Conservation (phyloP, 176 grass and related monocot species). For the Urochloa ruziziensis region DNA sequence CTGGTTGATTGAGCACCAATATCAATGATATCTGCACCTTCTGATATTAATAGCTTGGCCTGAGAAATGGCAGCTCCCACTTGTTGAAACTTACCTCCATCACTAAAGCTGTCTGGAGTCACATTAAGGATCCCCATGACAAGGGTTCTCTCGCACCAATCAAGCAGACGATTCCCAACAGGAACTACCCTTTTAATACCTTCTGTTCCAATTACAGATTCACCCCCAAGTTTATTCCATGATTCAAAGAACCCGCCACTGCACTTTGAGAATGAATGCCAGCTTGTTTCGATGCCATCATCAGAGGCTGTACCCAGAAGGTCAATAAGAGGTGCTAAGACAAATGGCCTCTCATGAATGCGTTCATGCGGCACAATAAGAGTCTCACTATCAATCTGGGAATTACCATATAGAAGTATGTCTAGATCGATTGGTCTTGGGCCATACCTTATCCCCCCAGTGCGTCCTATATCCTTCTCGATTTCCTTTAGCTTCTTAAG, state of each 20-base stretch:
- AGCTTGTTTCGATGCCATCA: conserved; percentile 48
- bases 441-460: conserved; percentile 65
- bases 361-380: conserved; percentile 76
- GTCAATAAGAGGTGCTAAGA: conserved; percentile 85
- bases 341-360: conserved; percentile 87
- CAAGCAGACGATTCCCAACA: conserved; percentile 45
- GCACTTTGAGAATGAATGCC: conserved; percentile 67
- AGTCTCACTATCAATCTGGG: conserved; percentile 45
- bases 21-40: conserved; percentile 92
- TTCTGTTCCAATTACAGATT: conserved; percentile 70
- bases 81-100: conserved; percentile 77
- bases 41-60: conserved; percentile 60
- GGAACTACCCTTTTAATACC: conserved; percentile 73
- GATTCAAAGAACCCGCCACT: conserved; percentile 58
- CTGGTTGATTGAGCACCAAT: conserved; percentile 92
- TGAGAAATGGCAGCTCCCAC: conserved; percentile 58
- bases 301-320: conserved; percentile 57
- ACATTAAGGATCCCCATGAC: conserved; percentile 92
- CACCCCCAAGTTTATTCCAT: conserved; percentile 77
- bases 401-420: conserved; percentile 76
- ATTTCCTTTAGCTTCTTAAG: conserved; percentile 72
- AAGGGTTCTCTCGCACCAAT: conserved; percentile 71
- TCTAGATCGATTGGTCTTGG: conserved; percentile 88
- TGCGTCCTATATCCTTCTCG: conserved; percentile 68
- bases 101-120: conserved; percentile 89